Conservation (phyloP, 1,139 yeast genomes). For the Blastobotrys serpentis region DNA sequence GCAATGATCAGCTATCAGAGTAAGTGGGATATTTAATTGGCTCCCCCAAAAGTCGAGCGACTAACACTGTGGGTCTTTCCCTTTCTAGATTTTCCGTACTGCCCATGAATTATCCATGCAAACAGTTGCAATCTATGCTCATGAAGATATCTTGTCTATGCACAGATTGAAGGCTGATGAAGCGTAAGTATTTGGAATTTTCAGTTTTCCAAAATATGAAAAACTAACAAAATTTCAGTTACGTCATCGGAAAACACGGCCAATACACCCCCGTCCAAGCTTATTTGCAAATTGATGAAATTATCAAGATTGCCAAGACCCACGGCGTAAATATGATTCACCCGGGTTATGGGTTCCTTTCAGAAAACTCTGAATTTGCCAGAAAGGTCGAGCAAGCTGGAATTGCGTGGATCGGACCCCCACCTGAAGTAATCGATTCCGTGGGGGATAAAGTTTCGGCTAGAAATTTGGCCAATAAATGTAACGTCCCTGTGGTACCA, state of each 20-base stretch:
- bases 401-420: constrained; percentile 96
- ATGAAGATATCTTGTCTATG: constrained; percentile 93
- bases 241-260: constrained; percentile 86
- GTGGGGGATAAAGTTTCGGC: constrained; percentile 98
- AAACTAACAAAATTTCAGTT: constrained; percentile 32
- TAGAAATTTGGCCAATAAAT: constrained; percentile 75
- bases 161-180: constrained; percentile 57
- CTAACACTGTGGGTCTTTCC: constrained; percentile 5
- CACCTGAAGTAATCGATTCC: constrained; percentile 78
- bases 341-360: constrained; percentile 96
- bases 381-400: constrained; percentile 87
- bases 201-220: not conserved
- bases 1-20: constrained; percentile 7
- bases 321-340: constrained; percentile 95
- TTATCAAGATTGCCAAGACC: constrained; percentile 81
- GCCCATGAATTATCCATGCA: constrained; percentile 98
- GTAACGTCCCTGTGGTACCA: constrained; percentile 91
- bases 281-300: constrained; percentile 92
- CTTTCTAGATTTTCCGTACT: constrained; percentile 70
- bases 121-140: constrained; percentile 95
- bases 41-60: not conserved
- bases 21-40: constrained; percentile 7
- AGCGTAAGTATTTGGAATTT: constrained; percentile 27
- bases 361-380: constrained; percentile 95
- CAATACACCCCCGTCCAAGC: constrained; percentile 96